These are phyloP conservation scores for Tilletia walkeri DNA, from an alignment of 1,284 basidiomycete species.

Conservation along the genomic window DNA sequence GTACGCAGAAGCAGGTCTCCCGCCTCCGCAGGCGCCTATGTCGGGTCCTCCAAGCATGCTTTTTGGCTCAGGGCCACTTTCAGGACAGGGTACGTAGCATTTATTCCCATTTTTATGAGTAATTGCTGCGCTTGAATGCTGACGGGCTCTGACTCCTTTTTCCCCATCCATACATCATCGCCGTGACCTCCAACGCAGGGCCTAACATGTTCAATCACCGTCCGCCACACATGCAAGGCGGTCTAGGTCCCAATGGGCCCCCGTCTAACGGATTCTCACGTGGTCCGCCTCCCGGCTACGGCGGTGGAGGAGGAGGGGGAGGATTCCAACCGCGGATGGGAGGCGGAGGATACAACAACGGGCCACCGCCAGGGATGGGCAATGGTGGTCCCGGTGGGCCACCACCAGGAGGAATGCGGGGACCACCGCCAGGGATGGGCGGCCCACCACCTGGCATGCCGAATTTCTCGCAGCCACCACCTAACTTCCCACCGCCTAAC, in stretches of 20 bases:
- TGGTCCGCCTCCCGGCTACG: slow-evolving; percentile 9
- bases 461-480: slow-evolving; percentile 6
- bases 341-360: neutral
- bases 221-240: slow-evolving; percentile 3
- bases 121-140: neutral
- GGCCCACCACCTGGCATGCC: slow-evolving; percentile 14
- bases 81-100: slow-evolving; percentile 7
- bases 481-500: neutral
- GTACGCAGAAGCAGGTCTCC: slow-evolving; percentile 65
- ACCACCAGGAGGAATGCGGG: slow-evolving; percentile 6
- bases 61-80: slow-evolving; percentile 34
- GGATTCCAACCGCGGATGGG: slow-evolving; percentile 8
- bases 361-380: slow-evolving; percentile 4
- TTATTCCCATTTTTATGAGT: neutral
- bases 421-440: slow-evolving; percentile 2
- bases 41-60: slow-evolving; percentile 35
- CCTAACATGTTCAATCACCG: slow-evolving; percentile 4
- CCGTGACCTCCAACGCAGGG: neutral
- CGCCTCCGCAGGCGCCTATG: slow-evolving; percentile 31
- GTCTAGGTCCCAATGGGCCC: neutral
- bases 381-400: neutral
- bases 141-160: neutral
- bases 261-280: neutral
- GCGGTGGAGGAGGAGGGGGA: slow-evolving; percentile 8
- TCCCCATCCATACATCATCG: neutral